Evolutionary conservation across 1,139 yeast species (phyloP).

Genomic region (Yamadazyma buinensis): DNA sequence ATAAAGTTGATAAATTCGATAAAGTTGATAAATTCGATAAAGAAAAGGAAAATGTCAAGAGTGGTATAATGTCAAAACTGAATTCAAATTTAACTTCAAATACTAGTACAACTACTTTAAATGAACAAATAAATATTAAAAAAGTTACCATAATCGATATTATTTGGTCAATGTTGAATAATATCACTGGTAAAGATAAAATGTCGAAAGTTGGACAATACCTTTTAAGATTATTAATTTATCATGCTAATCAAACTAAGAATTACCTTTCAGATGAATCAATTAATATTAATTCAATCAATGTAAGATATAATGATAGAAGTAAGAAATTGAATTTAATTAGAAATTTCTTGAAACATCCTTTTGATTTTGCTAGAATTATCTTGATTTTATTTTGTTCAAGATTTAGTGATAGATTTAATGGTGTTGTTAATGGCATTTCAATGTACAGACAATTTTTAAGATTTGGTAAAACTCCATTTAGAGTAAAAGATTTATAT

Average conservation of each 20-base stretch:
- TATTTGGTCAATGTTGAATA: slow-evolving; percentile 48
- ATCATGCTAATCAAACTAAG: slow-evolving; percentile 45
- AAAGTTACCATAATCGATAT: slow-evolving; percentile 32
- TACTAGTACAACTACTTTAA: neutral
- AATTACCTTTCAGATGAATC: slow-evolving; percentile 30
- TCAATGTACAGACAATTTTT: slow-evolving; percentile 64
- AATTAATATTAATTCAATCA: slow-evolving; percentile 28
- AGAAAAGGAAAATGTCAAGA: neutral
- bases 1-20: slow-evolving; percentile 7
- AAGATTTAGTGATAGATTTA: slow-evolving; percentile 24
- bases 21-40: slow-evolving; percentile 2
- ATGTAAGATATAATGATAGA: slow-evolving; percentile 29
- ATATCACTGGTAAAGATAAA: slow-evolving; percentile 66
- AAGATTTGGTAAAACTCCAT: slow-evolving; percentile 71
- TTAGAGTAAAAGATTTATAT: slow-evolving; percentile 38
- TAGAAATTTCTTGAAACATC: slow-evolving; percentile 37
- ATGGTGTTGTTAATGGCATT: slow-evolving; percentile 48
- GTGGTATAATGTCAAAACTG: neutral
- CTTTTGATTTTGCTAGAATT: slow-evolving; percentile 37
- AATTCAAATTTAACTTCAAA: slow-evolving; percentile 1
- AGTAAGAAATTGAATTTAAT: slow-evolving; percentile 33
- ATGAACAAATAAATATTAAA: neutral
- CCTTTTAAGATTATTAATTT: slow-evolving; percentile 47
- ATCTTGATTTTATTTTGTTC: slow-evolving; percentile 34
- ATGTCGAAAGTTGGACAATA: slow-evolving; percentile 64